These are phyloP conservation scores for Primulina eburnea DNA, from an alignment of 257 asterid species.

Conservation along the genomic window DNA sequence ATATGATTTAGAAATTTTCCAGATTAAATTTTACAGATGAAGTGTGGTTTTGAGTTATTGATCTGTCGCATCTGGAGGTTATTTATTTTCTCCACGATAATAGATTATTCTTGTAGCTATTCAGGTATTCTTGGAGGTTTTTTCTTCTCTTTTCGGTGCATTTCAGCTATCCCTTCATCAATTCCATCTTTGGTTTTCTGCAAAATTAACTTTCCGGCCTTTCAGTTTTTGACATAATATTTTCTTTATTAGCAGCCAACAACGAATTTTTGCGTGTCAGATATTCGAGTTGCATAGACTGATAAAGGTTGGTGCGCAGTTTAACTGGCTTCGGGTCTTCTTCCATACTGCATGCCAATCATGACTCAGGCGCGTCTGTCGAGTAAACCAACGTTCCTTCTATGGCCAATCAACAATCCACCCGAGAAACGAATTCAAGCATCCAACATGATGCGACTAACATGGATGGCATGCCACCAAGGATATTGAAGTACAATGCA, in stretches of 20 bases:
- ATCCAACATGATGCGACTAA: neutral
- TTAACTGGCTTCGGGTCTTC: neutral
- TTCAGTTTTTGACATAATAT: neutral
- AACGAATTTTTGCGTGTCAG: conserved; percentile 81
- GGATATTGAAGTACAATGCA: conserved; percentile 54
- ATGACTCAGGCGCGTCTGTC: conserved; percentile 42
- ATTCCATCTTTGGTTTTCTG: neutral
- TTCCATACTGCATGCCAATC: conserved; percentile 50
- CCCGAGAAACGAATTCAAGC: neutral
- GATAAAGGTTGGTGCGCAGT: conserved; percentile 50
- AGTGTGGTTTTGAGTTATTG: no score
- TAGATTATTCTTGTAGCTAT: no score
- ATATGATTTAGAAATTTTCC: no score
- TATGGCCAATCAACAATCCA: conserved; percentile 25
- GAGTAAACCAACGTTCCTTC: conserved; percentile 37
- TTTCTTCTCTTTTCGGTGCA: neutral
- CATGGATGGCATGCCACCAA: conserved; percentile 18
- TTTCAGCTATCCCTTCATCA: neutral
- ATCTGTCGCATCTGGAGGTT: no score
- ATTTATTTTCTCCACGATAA: no score
- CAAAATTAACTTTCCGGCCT: neutral
- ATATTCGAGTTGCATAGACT: conserved; percentile 91
- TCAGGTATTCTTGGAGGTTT: no score
- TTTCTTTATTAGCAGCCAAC: conserved; percentile 57
- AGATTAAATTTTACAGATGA: no score